A percentile compares a stretch with the other conserved stretches of the same genome.
phyloP scores from a whole-genome alignment of 768 basidiomycete species.

The Lactarius hatsudake region DNA sequence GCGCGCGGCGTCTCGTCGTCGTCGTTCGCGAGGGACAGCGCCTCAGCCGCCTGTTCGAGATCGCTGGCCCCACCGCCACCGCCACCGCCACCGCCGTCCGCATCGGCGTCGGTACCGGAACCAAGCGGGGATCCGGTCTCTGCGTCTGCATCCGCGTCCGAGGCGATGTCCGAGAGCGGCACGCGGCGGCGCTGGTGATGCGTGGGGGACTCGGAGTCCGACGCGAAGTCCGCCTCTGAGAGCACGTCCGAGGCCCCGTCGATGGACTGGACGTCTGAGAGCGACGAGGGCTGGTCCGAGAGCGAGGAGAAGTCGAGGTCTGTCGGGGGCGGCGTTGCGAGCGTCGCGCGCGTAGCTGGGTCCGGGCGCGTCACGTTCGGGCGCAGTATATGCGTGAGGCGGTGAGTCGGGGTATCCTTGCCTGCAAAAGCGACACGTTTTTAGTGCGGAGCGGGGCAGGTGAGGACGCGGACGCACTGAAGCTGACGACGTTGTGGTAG shows the following conservation, averaged over 20 bases:
- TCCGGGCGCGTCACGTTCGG: conserved; percentile 69
- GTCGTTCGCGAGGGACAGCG: conserved; percentile 37
- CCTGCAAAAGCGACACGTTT: conserved; percentile 35
- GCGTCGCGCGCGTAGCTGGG: conserved; percentile 37
- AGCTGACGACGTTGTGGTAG: conserved; percentile 77
- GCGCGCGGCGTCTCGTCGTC: conserved; percentile 29
- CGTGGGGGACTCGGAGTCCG: conserved; percentile 29
- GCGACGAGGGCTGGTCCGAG: conserved; percentile 42
- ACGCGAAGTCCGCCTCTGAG: conserved; percentile 29
- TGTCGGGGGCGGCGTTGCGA: conserved; percentile 73
- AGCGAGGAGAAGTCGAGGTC: conserved; percentile 59
- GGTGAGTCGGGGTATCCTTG: conserved; percentile 52
- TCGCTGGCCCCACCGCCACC: conserved; percentile 11
- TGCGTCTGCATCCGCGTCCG: conserved; percentile 35
- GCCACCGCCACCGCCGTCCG: neutral
- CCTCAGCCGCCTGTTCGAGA: conserved; percentile 26
- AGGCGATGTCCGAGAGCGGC: conserved; percentile 31
- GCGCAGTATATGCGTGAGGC: conserved; percentile 76
- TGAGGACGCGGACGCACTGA: conserved; percentile 52
- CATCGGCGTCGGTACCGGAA: conserved; percentile 22
- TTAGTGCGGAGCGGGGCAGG: neutral
- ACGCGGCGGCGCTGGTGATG: neutral
- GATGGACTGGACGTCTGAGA: conserved; percentile 30
- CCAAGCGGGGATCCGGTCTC: conserved; percentile 21
- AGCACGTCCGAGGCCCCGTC: conserved; percentile 29